Conservation (phyloP, 331 rosid genomes). For the Dryas integrifolia region DNA sequence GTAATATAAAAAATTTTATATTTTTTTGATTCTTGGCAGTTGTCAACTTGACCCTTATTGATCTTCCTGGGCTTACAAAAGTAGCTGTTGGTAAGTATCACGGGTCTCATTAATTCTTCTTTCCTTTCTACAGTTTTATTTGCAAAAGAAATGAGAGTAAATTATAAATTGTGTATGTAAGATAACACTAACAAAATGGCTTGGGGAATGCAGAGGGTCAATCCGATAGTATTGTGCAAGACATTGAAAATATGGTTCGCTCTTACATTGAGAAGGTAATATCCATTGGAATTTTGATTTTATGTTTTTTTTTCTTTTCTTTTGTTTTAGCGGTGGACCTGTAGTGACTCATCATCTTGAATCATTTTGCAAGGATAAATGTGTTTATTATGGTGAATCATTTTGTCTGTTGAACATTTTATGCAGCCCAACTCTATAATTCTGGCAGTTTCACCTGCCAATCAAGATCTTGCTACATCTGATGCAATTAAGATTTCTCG, state of each 20-base stretch:
- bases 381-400: slow-evolving; percentile 3
- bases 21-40: slow-evolving; percentile 50
- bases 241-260: slow-evolving; percentile 91
- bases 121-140: slow-evolving; percentile 17
- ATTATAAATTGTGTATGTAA: slow-evolving; percentile 1
- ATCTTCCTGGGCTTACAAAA: slow-evolving; percentile 96
- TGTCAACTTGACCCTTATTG: slow-evolving; percentile 92
- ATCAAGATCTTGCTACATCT: slow-evolving; percentile 98
- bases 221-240: slow-evolving; percentile 83
- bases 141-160: slow-evolving; percentile 2
- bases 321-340: not conserved
- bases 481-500: slow-evolving; percentile 96
- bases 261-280: slow-evolving; percentile 90
- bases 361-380: not conserved
- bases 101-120: slow-evolving; percentile 2
- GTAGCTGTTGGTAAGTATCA: slow-evolving; percentile 85
- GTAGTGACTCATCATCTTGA: too few relatives aligned
- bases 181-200: slow-evolving; percentile 27
- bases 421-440: slow-evolving; percentile 91
- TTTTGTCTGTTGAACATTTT: slow-evolving; percentile 7
- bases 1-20: slow-evolving; percentile 6
- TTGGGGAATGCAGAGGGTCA: slow-evolving; percentile 76
- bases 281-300: slow-evolving; percentile 7
- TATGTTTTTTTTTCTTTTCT: not conserved
- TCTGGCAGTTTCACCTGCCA: slow-evolving; percentile 94